A percentile compares a stretch with the other conserved stretches of the same genome.
phyloP scores from a whole-genome alignment of 345 rosid genomes.

The Syzygium oleosum region DNA sequence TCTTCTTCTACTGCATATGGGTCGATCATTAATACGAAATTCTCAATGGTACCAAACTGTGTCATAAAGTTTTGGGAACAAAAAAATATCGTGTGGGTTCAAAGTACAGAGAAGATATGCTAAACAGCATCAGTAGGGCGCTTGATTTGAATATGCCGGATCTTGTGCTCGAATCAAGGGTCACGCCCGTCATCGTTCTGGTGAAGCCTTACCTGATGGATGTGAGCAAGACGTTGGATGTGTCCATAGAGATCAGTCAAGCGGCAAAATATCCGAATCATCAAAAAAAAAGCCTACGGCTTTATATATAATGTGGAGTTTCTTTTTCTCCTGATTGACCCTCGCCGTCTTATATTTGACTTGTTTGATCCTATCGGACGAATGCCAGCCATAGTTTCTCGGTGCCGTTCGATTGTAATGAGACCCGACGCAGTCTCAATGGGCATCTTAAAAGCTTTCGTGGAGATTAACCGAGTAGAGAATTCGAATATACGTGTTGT shows the following conservation, averaged over 20 bases:
- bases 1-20: neutral
- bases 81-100: neutral
- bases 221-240: neutral
- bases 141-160: neutral
- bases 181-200: neutral
- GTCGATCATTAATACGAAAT: neutral
- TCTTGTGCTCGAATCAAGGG: neutral
- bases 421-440: neutral
- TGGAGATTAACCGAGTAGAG: too few species aligned
- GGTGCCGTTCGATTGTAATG: neutral
- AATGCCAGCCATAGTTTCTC: neutral
- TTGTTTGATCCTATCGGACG: neutral
- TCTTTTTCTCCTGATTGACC: neutral
- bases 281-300: too few species aligned
- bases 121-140: neutral
- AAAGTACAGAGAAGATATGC: neutral
- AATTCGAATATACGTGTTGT: too few species aligned
- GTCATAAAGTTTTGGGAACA: neutral
- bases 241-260: neutral
- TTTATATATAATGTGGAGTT: neutral
- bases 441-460: neutral
- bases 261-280: neutral
- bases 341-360: neutral
- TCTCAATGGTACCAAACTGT: neutral
- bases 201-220: neutral